Percentiles rank a stretch among this genome's conserved stretches.
These are phyloP conservation scores for Luffa aegyptiaca DNA, from an alignment of 306 rosid species.

Conservation along the genomic window DNA sequence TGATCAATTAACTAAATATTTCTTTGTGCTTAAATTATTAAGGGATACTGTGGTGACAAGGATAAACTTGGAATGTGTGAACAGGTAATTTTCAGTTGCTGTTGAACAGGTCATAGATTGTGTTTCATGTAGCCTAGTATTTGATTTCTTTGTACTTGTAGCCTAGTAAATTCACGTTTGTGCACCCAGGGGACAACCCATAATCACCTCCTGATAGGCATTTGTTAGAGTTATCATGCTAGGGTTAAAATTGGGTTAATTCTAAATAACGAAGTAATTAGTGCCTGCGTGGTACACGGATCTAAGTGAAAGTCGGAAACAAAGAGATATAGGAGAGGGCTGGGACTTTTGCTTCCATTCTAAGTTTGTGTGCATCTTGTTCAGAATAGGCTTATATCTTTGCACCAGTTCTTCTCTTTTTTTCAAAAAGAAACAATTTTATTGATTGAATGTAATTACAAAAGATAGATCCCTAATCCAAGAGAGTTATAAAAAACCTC, in stretches of 20 bases:
- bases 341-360: not conserved
- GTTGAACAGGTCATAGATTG: not conserved
- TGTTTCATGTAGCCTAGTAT: not conserved
- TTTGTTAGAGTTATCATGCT: not conserved
- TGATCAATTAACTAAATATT: constrained; percentile 15
- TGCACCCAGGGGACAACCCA: not conserved
- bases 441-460: too few species aligned
- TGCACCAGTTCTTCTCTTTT: too few species aligned
- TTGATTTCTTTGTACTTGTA: not conserved
- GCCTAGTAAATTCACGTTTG: not conserved
- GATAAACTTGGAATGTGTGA: constrained; percentile 86
- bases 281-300: not conserved
- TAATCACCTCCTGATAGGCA: not conserved
- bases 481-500: too few species aligned
- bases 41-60: constrained; percentile 84
- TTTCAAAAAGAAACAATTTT: too few species aligned
- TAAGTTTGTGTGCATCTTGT: not conserved
- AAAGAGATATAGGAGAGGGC: not conserved
- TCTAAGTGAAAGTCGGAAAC: not conserved
- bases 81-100: constrained; percentile 45
- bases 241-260: not conserved
- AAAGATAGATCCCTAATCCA: too few species aligned
- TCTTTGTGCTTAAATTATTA: constrained; percentile 19
- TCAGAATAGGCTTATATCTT: not conserved
- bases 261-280: not conserved